phyloP scores from a whole-genome alignment of 2,329 filamentous ascomycete species.

The Acarospora socialis region DNA sequence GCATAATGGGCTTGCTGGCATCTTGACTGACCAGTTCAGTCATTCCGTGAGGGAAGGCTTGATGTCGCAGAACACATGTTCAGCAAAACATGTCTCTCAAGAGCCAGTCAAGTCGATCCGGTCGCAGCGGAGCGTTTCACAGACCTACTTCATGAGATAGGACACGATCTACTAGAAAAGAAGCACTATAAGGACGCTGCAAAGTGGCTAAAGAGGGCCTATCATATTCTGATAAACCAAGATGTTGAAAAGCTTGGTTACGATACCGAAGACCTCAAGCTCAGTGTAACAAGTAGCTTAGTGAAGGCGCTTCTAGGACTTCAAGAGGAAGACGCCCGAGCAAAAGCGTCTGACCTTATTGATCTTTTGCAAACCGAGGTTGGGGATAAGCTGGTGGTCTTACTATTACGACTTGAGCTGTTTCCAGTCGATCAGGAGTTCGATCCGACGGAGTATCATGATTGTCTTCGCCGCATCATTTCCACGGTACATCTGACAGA shows the following conservation, averaged over 20 bases:
- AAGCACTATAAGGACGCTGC: slow-evolving; percentile 41
- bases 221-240: slow-evolving; percentile 42
- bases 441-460: slow-evolving; percentile 27
- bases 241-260: slow-evolving; percentile 42
- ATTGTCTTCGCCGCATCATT: slow-evolving; percentile 35
- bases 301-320: slow-evolving; percentile 41
- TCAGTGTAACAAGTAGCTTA: slow-evolving; percentile 51
- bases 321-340: slow-evolving; percentile 29
- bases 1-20: slow-evolving; percentile 6
- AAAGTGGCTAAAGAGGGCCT: slow-evolving; percentile 61
- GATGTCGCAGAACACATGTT: slow-evolving; percentile 72
- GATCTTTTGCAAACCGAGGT: slow-evolving; percentile 47
- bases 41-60: slow-evolving; percentile 51
- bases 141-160: slow-evolving; percentile 59
- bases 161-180: slow-evolving; percentile 41
- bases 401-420: slow-evolving; percentile 55
- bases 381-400: slow-evolving; percentile 49
- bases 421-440: slow-evolving; percentile 28
- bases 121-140: slow-evolving; percentile 45
- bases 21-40: no score
- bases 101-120: slow-evolving; percentile 29
- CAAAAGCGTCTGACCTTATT: slow-evolving; percentile 45
- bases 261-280: slow-evolving; percentile 48
- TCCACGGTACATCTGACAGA: slow-evolving; percentile 45
- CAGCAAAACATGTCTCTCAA: slow-evolving; percentile 38